These are phyloP conservation scores for Syzygium syzygioides DNA, from an alignment of 441 rosid species.

Conservation along the genomic window DNA sequence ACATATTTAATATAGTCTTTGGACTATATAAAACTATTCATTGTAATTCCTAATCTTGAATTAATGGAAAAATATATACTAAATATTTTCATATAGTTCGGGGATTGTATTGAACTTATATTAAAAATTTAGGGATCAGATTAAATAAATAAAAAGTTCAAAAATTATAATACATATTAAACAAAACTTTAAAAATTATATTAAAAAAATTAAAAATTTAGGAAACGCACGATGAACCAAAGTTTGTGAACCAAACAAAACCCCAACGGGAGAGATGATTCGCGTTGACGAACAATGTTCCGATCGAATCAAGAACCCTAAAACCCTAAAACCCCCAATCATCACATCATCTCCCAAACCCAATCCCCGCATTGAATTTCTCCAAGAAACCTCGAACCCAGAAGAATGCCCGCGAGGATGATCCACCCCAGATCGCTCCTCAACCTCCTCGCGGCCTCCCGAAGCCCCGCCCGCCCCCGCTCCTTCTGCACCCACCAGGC, in stretches of 20 bases:
- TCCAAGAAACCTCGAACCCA: constrained; percentile 1
- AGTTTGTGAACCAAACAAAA: no score
- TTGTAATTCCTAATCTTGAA: no score
- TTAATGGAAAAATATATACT: accelerated
- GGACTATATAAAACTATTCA: no score
- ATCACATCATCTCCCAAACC: no score
- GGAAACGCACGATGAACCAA: accelerated
- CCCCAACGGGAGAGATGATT: neutral
- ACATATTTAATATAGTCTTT: no score
- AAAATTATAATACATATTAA: no score
- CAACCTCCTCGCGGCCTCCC: constrained; percentile 15
- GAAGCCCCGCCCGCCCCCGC: constrained; percentile 1
- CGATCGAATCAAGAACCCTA: neutral
- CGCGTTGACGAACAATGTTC: neutral
- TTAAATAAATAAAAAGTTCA: no score
- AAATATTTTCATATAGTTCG: no score
- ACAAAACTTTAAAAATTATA: no score
- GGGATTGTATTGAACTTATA: no score
- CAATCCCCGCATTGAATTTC: neutral
- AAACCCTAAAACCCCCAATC: neutral
- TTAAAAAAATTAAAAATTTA: no score
- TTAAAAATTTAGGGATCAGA: no score
- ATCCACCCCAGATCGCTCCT: constrained; percentile 18
- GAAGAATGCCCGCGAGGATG: constrained; percentile 10
- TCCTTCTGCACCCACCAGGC: constrained; percentile 8